These are phyloP conservation scores for Fraxinus greggii DNA, from an alignment of 305 asterid genomes.

Conservation along the genomic window DNA sequence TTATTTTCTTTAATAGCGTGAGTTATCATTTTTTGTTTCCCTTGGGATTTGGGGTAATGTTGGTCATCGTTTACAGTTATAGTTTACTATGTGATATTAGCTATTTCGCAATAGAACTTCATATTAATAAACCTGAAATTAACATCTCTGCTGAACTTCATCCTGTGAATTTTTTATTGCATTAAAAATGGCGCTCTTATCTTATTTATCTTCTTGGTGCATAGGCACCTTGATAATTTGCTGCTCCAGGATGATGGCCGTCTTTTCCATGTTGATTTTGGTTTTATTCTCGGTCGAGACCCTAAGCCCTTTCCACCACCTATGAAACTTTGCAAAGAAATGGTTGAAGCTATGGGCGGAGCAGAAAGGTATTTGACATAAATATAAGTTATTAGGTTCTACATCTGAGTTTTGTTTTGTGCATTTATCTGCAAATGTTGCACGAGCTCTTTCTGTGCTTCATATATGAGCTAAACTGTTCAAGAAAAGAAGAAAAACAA, in stretches of 20 bases:
- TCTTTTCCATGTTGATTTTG: constrained; percentile 96
- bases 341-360: constrained; percentile 99
- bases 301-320: constrained; percentile 99
- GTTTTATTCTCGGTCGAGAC: constrained; percentile 92
- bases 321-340: constrained; percentile 99
- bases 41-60: background rate
- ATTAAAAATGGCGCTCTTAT: constrained; percentile 14
- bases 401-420: background rate
- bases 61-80: background rate
- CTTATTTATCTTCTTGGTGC: constrained; percentile 30
- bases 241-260: constrained; percentile 96
- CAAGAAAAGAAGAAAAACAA: background rate
- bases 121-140: background rate
- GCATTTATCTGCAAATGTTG: background rate
- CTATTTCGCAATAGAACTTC: background rate
- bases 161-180: constrained; percentile 12
- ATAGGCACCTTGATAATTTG: constrained; percentile 96
- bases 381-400: background rate
- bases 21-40: background rate
- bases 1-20: constrained; percentile 4
- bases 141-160: background rate
- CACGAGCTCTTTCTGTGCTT: background rate
- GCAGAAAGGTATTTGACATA: constrained; percentile 72
- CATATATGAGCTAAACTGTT: background rate
- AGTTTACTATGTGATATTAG: background rate